Evolutionary conservation across 345 rosid species (phyloP).

Genomic region (Ricinus communis): DNA sequence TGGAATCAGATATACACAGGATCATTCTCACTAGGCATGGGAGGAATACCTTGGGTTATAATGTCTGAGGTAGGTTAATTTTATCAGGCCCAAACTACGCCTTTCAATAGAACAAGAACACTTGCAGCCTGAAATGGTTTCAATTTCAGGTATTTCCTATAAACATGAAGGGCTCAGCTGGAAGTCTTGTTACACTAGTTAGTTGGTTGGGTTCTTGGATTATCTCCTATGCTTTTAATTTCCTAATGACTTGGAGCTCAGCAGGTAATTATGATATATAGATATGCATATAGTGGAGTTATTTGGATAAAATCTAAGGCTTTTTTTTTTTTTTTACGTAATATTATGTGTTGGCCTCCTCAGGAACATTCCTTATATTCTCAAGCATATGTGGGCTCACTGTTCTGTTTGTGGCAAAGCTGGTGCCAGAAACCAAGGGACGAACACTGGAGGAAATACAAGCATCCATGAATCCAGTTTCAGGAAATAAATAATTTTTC

Average conservation of each 20-base stretch:
- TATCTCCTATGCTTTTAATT: conserved; percentile 63
- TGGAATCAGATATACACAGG: conserved; percentile 42
- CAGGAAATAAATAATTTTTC: neutral
- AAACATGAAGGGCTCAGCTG: conserved; percentile 79
- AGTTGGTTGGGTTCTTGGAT: conserved; percentile 89
- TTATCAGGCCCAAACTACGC: neutral
- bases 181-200: conserved; percentile 73
- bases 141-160: conserved; percentile 68
- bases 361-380: conserved; percentile 75
- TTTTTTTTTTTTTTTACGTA: too few relatives aligned
- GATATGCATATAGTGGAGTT: too few relatives aligned
- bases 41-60: conserved; percentile 70
- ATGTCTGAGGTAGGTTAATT: conserved; percentile 59
- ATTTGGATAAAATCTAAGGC: neutral
- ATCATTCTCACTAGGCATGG: conserved; percentile 55
- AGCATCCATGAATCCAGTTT: conserved; percentile 49
- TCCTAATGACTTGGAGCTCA: conserved; percentile 53
- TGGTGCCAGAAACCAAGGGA: conserved; percentile 82
- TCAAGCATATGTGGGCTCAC: conserved; percentile 55
- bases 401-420: conserved; percentile 59
- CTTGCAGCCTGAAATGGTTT: neutral
- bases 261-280: conserved; percentile 26
- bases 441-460: conserved; percentile 76
- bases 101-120: neutral
- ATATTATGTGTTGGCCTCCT: neutral